Evolutionary conservation across 768 basidiomycete genomes (phyloP).

Genomic region (Boletus insuetus): DNA sequence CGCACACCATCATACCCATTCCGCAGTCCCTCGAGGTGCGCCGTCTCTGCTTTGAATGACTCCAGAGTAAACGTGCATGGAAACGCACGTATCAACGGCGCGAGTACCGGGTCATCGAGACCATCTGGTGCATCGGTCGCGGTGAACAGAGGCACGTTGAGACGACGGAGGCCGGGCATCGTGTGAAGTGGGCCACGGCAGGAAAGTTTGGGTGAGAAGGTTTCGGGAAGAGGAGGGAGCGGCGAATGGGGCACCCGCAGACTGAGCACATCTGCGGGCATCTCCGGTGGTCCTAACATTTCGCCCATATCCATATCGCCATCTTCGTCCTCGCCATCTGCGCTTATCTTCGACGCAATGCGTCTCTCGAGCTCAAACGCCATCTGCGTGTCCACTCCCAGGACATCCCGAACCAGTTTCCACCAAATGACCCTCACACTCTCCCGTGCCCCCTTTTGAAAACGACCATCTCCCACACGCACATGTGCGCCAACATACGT

Average conservation of each 20-base stretch:
- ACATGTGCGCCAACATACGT: conserved; percentile 64
- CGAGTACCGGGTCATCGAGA: conserved; percentile 40
- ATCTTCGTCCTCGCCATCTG: background rate
- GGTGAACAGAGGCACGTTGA: conserved; percentile 64
- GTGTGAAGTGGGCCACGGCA: conserved; percentile 45
- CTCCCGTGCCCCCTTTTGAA: conserved; percentile 38
- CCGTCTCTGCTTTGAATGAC: conserved; percentile 42
- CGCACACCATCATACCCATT: conserved; percentile 49
- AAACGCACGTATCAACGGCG: conserved; percentile 49
- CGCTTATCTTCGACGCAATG: background rate
- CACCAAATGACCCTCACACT: conserved; percentile 56
- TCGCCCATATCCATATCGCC: background rate
- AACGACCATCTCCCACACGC: conserved; percentile 66
- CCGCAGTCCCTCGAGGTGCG: conserved; percentile 33
- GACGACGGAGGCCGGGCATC: conserved; percentile 25
- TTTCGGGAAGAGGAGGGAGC: conserved; percentile 23
- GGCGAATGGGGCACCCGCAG: conserved; percentile 27
- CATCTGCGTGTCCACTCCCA: conserved; percentile 41
- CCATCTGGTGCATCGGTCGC: conserved; percentile 57
- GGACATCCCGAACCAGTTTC: conserved; percentile 48
- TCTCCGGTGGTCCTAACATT: conserved; percentile 16
- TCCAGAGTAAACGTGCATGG: conserved; percentile 61
- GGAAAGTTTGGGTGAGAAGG: conserved; percentile 6
- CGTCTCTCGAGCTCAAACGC: conserved; percentile 30
- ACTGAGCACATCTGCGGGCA: conserved; percentile 18